A percentile compares a stretch with the other conserved stretches of the same genome.
Evolutionary conservation across 495 filamentous ascomycete species (phyloP).

Genomic region (Ascobolus immersus): DNA sequence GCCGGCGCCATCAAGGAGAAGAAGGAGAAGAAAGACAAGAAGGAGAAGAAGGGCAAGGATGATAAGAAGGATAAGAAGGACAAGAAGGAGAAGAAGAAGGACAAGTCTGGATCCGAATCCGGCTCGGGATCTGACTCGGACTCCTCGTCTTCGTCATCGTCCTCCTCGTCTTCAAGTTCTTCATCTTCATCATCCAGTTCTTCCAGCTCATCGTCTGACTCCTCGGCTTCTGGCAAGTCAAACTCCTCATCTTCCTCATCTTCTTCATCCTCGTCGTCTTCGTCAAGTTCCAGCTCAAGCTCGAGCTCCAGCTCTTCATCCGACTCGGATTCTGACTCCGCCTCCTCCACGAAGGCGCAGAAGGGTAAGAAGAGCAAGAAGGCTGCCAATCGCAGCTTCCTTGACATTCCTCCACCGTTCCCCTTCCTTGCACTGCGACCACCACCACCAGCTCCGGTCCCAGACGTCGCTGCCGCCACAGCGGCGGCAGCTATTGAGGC

Average conservation of each 20-base stretch:
- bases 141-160: slow-evolving; percentile 5
- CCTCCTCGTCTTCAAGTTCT: slow-evolving; percentile 5
- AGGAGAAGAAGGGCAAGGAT: too few relatives aligned
- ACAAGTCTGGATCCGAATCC: slow-evolving; percentile 3
- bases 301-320: slow-evolving; percentile 1
- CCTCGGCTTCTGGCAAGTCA: too few relatives aligned
- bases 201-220: too few relatives aligned
- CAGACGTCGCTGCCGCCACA: not conserved
- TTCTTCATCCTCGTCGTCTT: slow-evolving; percentile 2
- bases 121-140: not conserved
- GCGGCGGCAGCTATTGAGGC: not conserved
- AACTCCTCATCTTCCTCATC: slow-evolving; percentile 5
- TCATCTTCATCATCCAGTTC: too few relatives aligned
- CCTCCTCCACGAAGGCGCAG: too few relatives aligned
- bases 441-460: not conserved
- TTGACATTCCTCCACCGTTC: too few relatives aligned
- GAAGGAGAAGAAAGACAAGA: too few relatives aligned
- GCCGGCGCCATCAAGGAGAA: too few relatives aligned
- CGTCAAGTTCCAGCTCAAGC: slow-evolving; percentile 1
- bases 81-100: not conserved
- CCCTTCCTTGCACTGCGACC: too few relatives aligned
- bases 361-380: too few relatives aligned
- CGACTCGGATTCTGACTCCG: not conserved
- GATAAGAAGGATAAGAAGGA: too few relatives aligned
- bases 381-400: too few relatives aligned